Evolutionary conservation across 1,284 basidiomycete species (phyloP).

Genomic region (Ustilago xerochloae): DNA sequence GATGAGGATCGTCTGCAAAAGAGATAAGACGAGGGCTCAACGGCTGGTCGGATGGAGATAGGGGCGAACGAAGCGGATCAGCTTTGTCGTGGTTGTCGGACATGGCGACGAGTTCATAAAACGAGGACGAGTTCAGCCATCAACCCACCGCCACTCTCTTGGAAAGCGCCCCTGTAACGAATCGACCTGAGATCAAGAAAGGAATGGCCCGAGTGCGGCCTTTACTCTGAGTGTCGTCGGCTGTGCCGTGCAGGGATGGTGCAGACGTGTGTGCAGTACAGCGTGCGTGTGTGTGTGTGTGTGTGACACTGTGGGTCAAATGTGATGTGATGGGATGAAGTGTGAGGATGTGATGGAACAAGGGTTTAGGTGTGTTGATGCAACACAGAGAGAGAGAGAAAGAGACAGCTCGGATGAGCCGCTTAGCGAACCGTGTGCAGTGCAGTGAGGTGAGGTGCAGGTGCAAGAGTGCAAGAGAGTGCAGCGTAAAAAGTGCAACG

Average conservation of each 20-base stretch:
- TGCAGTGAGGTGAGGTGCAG: conserved; percentile 16
- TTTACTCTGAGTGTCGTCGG: not conserved
- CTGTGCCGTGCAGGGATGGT: not conserved
- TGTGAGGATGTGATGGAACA: conserved; percentile 1
- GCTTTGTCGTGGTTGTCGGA: conserved; percentile 16
- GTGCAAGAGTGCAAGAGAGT: too few relatives aligned
- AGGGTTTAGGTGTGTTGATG: conserved; percentile 11
- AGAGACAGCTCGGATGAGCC: conserved; percentile 13
- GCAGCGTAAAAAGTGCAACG: conserved; percentile 16
- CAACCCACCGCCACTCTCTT: not conserved
- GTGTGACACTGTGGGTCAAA: not conserved
- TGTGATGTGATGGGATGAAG: not conserved
- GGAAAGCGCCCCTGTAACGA: not conserved
- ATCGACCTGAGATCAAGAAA: too few relatives aligned
- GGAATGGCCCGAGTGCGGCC: too few relatives aligned
- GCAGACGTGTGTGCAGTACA: not conserved
- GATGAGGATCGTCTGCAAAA: conserved; percentile 34
- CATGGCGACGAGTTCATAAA: conserved; percentile 5
- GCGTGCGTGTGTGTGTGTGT: not conserved
- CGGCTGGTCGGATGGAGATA: conserved; percentile 20
- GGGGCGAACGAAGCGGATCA: conserved; percentile 34
- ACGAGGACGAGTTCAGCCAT: not conserved
- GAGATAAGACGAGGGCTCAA: conserved; percentile 40
- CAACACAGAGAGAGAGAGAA: too few relatives aligned
- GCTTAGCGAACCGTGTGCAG: conserved; percentile 8